A percentile compares a stretch with the other conserved stretches of the same genome.
Conservation (phyloP, 2,329 filamentous ascomycete genomes). For the Sphaceloma murrayae region DNA sequence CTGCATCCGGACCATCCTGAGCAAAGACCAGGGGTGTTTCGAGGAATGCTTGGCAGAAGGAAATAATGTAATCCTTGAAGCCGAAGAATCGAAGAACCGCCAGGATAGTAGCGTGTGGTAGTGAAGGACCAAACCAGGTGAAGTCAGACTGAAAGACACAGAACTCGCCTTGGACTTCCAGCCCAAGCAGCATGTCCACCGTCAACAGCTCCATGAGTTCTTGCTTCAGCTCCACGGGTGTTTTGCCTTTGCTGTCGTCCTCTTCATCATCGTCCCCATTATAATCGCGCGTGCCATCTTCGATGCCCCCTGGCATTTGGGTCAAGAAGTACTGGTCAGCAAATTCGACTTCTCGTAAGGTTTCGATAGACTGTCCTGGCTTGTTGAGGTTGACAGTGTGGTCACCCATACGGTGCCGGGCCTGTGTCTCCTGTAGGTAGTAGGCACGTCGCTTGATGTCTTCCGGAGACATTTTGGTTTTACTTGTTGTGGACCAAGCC, state of each 20-base stretch:
- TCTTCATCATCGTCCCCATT: constrained; percentile 32
- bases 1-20: constrained; percentile 41
- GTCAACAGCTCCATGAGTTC: constrained; percentile 48
- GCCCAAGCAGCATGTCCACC: constrained; percentile 46
- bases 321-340: constrained; percentile 45
- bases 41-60: constrained; percentile 52
- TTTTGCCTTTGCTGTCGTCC: constrained; percentile 30
- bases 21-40: constrained; percentile 50
- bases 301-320: constrained; percentile 40
- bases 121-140: constrained; percentile 47
- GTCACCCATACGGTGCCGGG: not conserved
- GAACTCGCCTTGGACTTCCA: constrained; percentile 39
- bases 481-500: constrained; percentile 35
- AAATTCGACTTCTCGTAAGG: constrained; percentile 33
- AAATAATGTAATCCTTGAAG: constrained; percentile 46
- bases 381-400: constrained; percentile 1
- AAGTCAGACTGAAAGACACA: constrained; percentile 51
- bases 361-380: constrained; percentile 18
- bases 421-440: constrained; percentile 33
- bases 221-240: constrained; percentile 44
- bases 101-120: constrained; percentile 52
- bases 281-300: constrained; percentile 34
- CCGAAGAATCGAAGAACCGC: constrained; percentile 50
- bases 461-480: constrained; percentile 27
- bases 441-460: constrained; percentile 37